These are phyloP conservation scores for Powellomyces hirtus DNA, from an alignment of 192 early-diverging fungal species.

Conservation along the genomic window DNA sequence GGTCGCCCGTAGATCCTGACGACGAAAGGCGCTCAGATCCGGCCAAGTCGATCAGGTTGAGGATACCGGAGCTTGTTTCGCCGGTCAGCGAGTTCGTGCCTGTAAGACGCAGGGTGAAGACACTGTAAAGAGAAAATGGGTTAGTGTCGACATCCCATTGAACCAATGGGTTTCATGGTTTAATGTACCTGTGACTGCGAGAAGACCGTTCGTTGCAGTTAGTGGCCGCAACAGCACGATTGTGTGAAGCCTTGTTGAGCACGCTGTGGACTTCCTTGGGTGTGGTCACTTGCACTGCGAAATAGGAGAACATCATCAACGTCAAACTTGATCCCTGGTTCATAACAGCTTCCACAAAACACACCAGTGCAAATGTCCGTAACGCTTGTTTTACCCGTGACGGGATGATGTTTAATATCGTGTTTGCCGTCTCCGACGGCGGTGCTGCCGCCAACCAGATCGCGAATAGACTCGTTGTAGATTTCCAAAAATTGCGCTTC, in stretches of 20 bases:
- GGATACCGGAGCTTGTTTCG: constrained; percentile 69
- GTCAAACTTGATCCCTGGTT: neutral
- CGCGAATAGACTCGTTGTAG: constrained; percentile 91
- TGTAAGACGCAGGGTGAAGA: constrained; percentile 80
- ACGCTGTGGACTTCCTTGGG: constrained; percentile 71
- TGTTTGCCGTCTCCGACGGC: constrained; percentile 61
- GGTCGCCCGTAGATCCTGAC: constrained; percentile 82
- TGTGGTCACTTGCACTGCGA: constrained; percentile 62
- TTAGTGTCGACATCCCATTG: too few relatives aligned
- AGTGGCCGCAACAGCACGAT: constrained; percentile 89
- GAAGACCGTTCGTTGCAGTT: constrained; percentile 93
- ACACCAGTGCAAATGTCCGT: constrained; percentile 69
- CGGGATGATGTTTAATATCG: constrained; percentile 79
- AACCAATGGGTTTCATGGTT: too few relatives aligned
- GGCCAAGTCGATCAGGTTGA: constrained; percentile 94
- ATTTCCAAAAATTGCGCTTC: constrained; percentile 92
- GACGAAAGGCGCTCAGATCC: constrained; percentile 85
- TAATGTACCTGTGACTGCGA: constrained; percentile 85
- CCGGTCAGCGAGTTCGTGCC: constrained; percentile 74
- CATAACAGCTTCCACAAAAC: constrained; percentile 5
- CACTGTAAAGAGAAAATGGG: too few relatives aligned
- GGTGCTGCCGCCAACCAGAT: constrained; percentile 47
- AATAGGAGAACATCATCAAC: neutral
- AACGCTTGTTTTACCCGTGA: constrained; percentile 70
- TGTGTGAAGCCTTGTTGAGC: constrained; percentile 71